Base-by-base conservation (phyloP, 2,329 filamentous ascomycete genomes). In the Colletotrichum sp. region DNA sequence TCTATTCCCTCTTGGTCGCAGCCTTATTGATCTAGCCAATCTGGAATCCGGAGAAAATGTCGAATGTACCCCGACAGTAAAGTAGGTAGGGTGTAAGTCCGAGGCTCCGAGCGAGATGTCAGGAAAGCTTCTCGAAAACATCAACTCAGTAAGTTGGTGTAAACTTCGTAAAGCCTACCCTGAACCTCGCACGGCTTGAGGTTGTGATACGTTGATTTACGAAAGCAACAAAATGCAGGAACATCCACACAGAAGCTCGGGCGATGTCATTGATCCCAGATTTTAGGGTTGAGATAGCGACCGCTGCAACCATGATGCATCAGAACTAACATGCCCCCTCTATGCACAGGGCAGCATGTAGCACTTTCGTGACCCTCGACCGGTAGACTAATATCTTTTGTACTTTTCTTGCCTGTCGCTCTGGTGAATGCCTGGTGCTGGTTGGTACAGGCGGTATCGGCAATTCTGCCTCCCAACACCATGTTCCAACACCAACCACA, bases 181-280 rank as follows among this genome's bases (percentile, higher is more conserved):
- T 33, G 27, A 15, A 16, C 61, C 38, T 57, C 31, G 13, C 21
- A 36, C 16, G 9, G 9, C 33, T 21, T 24, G 21, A 24, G 16
- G n/a, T 29, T 54, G 62, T 71, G 62, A 73, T 73, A 73, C 71
- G 71, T 38, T 36, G 18, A 54, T 47, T 66, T 73, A 73, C 71
- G 71, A 63, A 59, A 59, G 33, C 36, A 24, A 24, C 38, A 24
- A 9, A 43, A 58, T 66, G 43, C 68, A 73, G 61, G 43, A 57
- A 66, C 43, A 34, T 4, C 31, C 29, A 61, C 21, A 18, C 18
- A n/a, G 27, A 55, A 54, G 54, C 31, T 33, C 61, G 61, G 24
- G n/a, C 54, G 67, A 62, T 70, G 27, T 31, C 24, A 54, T 70
- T 27, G 67, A 65, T 29, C 34, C 29, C 58, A 24, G 31, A 61